Conservation (phyloP, 1,284 basidiomycete species). For the Meira nashicola region DNA sequence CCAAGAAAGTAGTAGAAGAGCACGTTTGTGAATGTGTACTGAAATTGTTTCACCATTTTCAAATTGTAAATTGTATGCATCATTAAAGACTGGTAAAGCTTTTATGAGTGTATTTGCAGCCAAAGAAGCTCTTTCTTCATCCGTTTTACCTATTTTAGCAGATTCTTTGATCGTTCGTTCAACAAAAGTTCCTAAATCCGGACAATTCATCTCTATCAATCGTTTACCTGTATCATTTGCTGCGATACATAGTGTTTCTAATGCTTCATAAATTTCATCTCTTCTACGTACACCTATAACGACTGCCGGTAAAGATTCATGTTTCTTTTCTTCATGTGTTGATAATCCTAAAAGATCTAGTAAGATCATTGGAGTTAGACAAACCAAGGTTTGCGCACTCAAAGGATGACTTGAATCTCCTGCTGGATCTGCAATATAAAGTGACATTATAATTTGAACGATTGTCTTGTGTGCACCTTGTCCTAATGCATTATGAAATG, state of each 20-base stretch:
- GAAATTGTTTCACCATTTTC: conserved; percentile 8
- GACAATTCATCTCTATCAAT: conserved; percentile 62
- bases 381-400: conserved; percentile 21
- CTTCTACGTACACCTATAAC: conserved; percentile 64
- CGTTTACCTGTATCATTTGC: conserved; percentile 70
- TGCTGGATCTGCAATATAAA: conserved; percentile 26
- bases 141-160: not conserved
- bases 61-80: conserved; percentile 13
- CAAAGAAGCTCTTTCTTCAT: not conserved
- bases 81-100: conserved; percentile 13
- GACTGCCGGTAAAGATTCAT: conserved; percentile 64
- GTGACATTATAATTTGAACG: conserved; percentile 30
- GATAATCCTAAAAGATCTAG: conserved; percentile 33
- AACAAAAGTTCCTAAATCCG: conserved; percentile 66
- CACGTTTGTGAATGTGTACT: conserved; percentile 82
- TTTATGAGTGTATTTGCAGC: not conserved
- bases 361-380: conserved; percentile 21
- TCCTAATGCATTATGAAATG: conserved; percentile 36
- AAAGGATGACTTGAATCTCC: conserved; percentile 6
- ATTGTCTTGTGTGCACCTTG: conserved; percentile 42
- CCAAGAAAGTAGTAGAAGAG: conserved; percentile 65
- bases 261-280: conserved; percentile 68
- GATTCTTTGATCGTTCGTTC: not conserved
- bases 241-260: conserved; percentile 63
- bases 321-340: conserved; percentile 62